Base-by-base conservation (phyloP, 139 green algal species). In the Micractinium conductrix region DNA sequence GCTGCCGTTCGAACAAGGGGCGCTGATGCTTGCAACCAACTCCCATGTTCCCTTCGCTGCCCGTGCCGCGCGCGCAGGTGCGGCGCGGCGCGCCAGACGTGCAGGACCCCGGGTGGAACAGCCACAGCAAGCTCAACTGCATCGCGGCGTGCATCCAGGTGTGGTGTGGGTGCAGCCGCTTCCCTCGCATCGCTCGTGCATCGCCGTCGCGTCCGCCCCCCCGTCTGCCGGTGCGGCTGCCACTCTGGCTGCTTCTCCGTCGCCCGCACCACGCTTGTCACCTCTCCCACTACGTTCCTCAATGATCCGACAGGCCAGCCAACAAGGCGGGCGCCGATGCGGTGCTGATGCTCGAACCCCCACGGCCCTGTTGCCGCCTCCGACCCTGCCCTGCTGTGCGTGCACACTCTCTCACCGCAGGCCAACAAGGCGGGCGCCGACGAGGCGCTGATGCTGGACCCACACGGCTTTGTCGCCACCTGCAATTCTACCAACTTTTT, bases 401-500 rank as follows among this genome's bases (percentile, higher is more conserved):
- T 93, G n/a, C n/a, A n/a, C n/a, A n/a, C n/a, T n/a, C n/a, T n/a
- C n/a, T n/a, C n/a, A n/a, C n/a, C n/a, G 33, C 90, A 95, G 92
- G 92, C 92, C n/a, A 90, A 91, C 80, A 89, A 92, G 78, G 90
- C 90, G 63, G 91, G 92, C 6, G 93, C 80, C 0, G 92, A 96
- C 63, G 93, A 93, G 87, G 92, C 84, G 7, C 89, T 96, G 16
- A 97, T 97, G 94, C 86, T 96, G 76, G 94, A 96, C 88, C 92
- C 94, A 0, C 87, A 93, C 5, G 94, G 94, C 55, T 97, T 97
- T 83, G 93, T 97, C 81, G 88, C 92, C 75, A 97, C 94, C 0
- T 97, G 94, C 92, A 97, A 97, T 92, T 92, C 81, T 45, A 90
- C 87, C 60, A 97, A 97, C 91, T 97, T 96, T 79, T 96, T 97